phyloP scores from a whole-genome alignment of 2,329 filamentous ascomycete species.

The Zelopaecilomyces penicillatus region DNA sequence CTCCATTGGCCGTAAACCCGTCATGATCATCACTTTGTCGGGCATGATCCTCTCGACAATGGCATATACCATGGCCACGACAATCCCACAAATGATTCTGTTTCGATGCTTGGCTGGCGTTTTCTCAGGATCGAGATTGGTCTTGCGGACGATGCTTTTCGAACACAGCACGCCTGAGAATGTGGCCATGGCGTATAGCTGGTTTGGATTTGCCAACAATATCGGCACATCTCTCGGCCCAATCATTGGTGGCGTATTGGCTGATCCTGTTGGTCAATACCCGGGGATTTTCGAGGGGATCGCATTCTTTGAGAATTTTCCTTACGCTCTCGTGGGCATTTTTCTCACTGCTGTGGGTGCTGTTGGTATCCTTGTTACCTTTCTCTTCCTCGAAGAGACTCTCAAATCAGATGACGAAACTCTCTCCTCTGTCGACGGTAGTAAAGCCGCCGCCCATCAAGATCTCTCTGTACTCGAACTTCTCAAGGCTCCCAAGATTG shows the following conservation, averaged over 20 bases:
- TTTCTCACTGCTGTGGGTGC: constrained; percentile 42
- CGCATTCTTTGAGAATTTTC: constrained; percentile 39
- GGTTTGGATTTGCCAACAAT: constrained; percentile 69
- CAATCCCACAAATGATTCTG: constrained; percentile 66
- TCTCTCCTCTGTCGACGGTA: constrained; percentile 1
- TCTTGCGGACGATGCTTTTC: constrained; percentile 67
- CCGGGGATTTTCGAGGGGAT: constrained; percentile 40
- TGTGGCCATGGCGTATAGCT: constrained; percentile 65
- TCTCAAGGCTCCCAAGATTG: constrained; percentile 54
- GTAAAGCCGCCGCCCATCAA: background rate
- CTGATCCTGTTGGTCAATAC: constrained; percentile 59
- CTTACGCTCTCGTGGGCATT: constrained; percentile 49
- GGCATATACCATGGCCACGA: constrained; percentile 59
- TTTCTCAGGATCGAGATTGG: constrained; percentile 66
- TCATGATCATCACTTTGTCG: constrained; percentile 57
- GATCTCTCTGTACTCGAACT: constrained; percentile 31
- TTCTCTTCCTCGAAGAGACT: constrained; percentile 57
- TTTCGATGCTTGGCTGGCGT: constrained; percentile 63
- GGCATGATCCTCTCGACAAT: constrained; percentile 54
- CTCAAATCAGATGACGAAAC: constrained; percentile 19
- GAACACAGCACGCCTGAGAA: constrained; percentile 63
- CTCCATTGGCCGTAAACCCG: constrained; percentile 61
- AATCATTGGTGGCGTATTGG: constrained; percentile 59
- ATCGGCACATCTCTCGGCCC: constrained; percentile 67
- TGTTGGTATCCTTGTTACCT: constrained; percentile 30